Base-by-base conservation (phyloP, 306 rosid species). In the Dalbergia oliveri region DNA sequence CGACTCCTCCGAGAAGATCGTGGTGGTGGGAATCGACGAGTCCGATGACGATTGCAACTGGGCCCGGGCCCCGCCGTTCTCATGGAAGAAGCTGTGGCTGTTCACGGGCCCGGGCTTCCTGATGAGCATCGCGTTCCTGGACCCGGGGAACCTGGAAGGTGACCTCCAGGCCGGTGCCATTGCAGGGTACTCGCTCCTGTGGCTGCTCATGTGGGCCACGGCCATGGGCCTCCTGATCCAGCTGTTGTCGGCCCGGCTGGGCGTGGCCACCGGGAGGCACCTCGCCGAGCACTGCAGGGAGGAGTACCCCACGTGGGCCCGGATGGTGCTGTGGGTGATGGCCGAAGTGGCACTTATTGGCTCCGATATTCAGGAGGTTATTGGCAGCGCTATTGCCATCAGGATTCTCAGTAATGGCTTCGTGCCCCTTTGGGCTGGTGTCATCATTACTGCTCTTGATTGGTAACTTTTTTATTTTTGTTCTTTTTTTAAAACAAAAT, bases 181-280 rank as follows among this genome's bases (percentile, higher is more conserved):
- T 66, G 99, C 98, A 0, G 99, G 99, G 51, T 93, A 93, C 87
- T 95, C 99, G 16, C 81, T 93, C 69, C 53, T 95, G 69, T 95
- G 99, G 99, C 88, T 95, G 14, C 90, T 95, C 39, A 23, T 93
- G 89, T 95, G 98, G 97, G 99, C 99, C 6, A 93, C 99, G 10
- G 89, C 83, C 4, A 91, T 95, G 92, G 99, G 99, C 43, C 93
- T 95, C 9, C 59, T 95, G 75, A 91, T 95, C 19, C 99, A 95
- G 92, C 91, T 95, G 21, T 41, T 95, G 39, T 80, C 99, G 9
- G 98, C 98, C 1, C 87, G 99, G 79, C 94, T 95, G 1, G 99
- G 99, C 2, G 99, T 95, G 41, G 98, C 99, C 33, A 95, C 99
- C 0, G 99, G 99, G 60, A 79, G 89, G 60, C 98, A 95, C 89